Base-by-base conservation (phyloP, 1,284 basidiomycete species). In the Cystobasidium sp. region DNA sequence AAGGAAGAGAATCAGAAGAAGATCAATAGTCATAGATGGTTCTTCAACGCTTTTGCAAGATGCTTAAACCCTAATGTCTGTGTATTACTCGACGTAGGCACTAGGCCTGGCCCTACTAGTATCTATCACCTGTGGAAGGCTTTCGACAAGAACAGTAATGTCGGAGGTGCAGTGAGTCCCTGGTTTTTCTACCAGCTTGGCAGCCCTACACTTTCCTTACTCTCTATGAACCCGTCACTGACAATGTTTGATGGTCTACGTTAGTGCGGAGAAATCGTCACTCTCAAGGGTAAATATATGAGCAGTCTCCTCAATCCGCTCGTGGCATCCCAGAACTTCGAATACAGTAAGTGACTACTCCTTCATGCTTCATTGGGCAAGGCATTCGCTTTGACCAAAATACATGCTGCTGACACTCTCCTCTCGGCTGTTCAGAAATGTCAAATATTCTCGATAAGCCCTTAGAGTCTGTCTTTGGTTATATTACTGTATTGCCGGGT, bases 71-170 rank as follows among this genome's bases (percentile, higher is more conserved):
- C 91, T 31, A 97, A 96, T 80, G 93, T 98, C 51, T 97, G 94
- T 81, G 88, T 98, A 9, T 86, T 99, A 24, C 88, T 98, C 55
- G 95, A 98, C 80, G 94, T 97, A 22, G 96, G 95, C 0, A 98
- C 95, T 0, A 89, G 90, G 86, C 95, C 95, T 0, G 92, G 92
- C 2, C 88, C 90, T 8, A 92, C 89, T 56, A 90, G 88, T 18
- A 95, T 97, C 80, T 98, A 97, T 82, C 92, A 97, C 80, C 84
- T 98, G 10, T 97, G 95, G 95, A 97, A 97, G 83, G 91, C 74
- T 41, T 77, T 79, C 58, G 78, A 75, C 41, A 91, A 94, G 83
- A 94, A 97, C 83, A 92, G 91, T 39, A 95, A 96, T 77, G 93
- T 97, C 44, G 95, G 94, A 0, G 95, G 96, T 39, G 95, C 96